These are phyloP conservation scores for Davidsoniella eucalypti DNA, from an alignment of 2,329 filamentous ascomycete species.

Conservation along the genomic window DNA sequence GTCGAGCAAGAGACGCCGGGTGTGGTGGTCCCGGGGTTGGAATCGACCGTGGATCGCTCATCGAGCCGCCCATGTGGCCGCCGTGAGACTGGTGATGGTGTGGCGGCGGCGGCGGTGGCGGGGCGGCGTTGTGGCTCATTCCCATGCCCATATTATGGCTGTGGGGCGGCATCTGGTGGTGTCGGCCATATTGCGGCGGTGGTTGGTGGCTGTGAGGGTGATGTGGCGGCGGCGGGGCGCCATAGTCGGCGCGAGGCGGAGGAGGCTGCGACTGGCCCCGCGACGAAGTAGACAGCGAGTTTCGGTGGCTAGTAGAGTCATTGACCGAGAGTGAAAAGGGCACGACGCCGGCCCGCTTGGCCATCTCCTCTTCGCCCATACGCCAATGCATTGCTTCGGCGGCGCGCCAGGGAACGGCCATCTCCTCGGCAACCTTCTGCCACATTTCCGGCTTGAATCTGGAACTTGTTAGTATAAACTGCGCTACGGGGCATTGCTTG, in stretches of 20 bases:
- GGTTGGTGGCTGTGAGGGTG: slow-evolving; percentile 14
- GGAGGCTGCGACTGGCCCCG: slow-evolving; percentile 23
- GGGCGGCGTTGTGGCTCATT: slow-evolving; percentile 6
- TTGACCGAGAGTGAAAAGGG: slow-evolving; percentile 59
- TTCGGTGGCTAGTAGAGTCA: slow-evolving; percentile 20
- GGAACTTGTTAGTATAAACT: neutral
- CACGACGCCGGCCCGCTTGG: slow-evolving; percentile 71
- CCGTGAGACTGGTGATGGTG: slow-evolving; percentile 21
- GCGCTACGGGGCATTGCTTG: too few species aligned
- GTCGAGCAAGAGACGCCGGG: slow-evolving; percentile 16
- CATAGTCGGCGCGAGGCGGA: slow-evolving; percentile 15
- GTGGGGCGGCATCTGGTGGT: slow-evolving; percentile 17
- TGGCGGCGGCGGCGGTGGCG: slow-evolving; percentile 16
- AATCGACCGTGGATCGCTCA: slow-evolving; percentile 32
- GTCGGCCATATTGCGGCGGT: slow-evolving; percentile 28
- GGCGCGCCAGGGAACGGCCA: slow-evolving; percentile 87
- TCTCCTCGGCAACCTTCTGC: slow-evolving; percentile 87
- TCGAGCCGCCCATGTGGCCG: slow-evolving; percentile 34
- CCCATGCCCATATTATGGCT: slow-evolving; percentile 15
- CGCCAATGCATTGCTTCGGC: slow-evolving; percentile 99
- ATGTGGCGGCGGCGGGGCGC: slow-evolving; percentile 1
- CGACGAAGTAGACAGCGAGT: slow-evolving; percentile 20
- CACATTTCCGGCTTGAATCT: slow-evolving; percentile 98
- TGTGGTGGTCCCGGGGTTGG: slow-evolving; percentile 16
- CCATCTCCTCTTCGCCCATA: slow-evolving; percentile 86